A percentile compares a stretch with the other conserved stretches of the same genome.
phyloP scores from a whole-genome alignment of 495 filamentous ascomycete genomes.

The Monascus purpureus region DNA sequence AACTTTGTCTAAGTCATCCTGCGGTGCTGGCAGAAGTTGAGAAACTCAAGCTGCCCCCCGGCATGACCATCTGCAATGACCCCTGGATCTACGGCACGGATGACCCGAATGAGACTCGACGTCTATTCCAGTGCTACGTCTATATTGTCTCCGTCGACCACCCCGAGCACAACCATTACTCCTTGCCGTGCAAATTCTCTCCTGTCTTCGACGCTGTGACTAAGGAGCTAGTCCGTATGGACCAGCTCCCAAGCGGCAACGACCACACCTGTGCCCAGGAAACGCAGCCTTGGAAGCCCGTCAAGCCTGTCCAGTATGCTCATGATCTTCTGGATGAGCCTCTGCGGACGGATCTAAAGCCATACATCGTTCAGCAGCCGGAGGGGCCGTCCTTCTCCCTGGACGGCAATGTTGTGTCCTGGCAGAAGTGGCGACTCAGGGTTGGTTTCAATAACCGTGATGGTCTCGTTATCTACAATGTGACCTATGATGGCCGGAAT shows the following conservation, averaged over 20 bases:
- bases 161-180: constrained; percentile 55
- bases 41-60: constrained; percentile 25
- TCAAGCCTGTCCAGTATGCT: constrained; percentile 36
- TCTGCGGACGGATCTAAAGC: constrained; percentile 51
- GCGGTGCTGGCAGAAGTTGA: constrained; percentile 30
- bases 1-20: constrained; percentile 22
- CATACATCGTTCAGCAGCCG: constrained; percentile 62
- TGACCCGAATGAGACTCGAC: constrained; percentile 20
- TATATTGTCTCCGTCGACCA: constrained; percentile 25
- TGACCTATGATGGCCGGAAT: constrained; percentile 56
- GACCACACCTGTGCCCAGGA: constrained; percentile 16
- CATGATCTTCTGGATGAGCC: constrained; percentile 26
- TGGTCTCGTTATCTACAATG: constrained; percentile 47
- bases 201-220: constrained; percentile 57
- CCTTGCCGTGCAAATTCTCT: constrained; percentile 62
- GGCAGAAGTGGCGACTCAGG: constrained; percentile 60
- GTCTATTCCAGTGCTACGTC: constrained; percentile 32
- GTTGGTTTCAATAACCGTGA: constrained; percentile 54
- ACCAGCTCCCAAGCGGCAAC: constrained; percentile 27
- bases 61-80: constrained; percentile 27
- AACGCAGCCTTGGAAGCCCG: constrained; percentile 34
- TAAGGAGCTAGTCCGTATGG: constrained; percentile 45
- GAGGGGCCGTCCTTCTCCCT: constrained; percentile 58
- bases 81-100: constrained; percentile 35
- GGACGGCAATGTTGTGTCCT: constrained; percentile 25